Conservation (phyloP, 2,329 filamentous ascomycete genomes). For the Phyllosticta capitalensis region DNA sequence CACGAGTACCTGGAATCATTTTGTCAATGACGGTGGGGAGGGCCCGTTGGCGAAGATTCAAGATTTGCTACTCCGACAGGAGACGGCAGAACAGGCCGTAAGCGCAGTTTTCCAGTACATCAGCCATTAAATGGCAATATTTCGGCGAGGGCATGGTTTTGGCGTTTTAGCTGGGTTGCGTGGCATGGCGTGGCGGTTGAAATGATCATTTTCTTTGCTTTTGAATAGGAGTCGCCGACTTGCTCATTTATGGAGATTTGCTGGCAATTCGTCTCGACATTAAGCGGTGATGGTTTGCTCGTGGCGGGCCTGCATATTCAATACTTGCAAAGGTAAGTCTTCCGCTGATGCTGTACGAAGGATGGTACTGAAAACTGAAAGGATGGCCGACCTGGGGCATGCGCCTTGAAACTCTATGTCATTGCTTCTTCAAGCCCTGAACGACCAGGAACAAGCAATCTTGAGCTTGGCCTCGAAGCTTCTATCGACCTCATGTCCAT, state of each 20-base stretch:
- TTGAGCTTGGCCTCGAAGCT: neutral
- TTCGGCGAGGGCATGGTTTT: neutral
- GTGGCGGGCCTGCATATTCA: no score
- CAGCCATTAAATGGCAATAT: constrained; percentile 55
- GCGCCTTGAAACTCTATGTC: no score
- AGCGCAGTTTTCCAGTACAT: constrained; percentile 99
- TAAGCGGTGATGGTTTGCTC: no score
- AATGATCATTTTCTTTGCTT: neutral
- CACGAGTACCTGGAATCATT: constrained; percentile 99
- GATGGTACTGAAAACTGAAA: no score
- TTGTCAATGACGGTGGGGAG: constrained; percentile 62
- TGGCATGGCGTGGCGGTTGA: neutral
- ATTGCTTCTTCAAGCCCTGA: no score
- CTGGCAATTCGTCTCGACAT: neutral
- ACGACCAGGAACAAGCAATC: neutral
- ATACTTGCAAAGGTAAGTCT: no score
- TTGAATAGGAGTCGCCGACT: neutral
- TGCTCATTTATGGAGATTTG: neutral
- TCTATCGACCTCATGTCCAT: neutral
- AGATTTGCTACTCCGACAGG: constrained; percentile 81
- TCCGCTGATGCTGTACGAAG: no score
- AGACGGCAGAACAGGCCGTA: constrained; percentile 67
- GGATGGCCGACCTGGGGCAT: no score
- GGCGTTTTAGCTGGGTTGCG: neutral
- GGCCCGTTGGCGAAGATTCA: constrained; percentile 72